phyloP scores from a whole-genome alignment of 1,284 basidiomycete species.

The Anthracocystis panici-leucophaei region DNA sequence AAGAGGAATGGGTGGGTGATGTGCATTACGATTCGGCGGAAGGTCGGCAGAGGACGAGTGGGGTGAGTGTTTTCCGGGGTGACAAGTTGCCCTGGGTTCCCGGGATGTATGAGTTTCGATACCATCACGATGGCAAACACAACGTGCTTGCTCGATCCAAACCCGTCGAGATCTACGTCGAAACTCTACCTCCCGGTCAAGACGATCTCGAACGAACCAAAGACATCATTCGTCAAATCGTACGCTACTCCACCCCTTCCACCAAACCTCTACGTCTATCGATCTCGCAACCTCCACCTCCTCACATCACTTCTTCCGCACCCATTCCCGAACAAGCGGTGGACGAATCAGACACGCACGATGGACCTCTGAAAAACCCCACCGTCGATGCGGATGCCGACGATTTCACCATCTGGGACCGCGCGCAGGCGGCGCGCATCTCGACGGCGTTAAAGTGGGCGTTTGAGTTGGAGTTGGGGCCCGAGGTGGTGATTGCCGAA shows the following conservation, averaged over 20 bases:
- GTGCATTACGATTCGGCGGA: conserved; percentile 62
- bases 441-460: conserved; percentile 80
- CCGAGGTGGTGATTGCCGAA: conserved; percentile 90
- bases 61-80: conserved; percentile 69
- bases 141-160: conserved; percentile 88
- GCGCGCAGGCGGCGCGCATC: conserved; percentile 87
- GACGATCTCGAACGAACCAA: conserved; percentile 72
- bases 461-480: conserved; percentile 87
- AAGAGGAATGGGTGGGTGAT: conserved; percentile 93
- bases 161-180: conserved; percentile 87
- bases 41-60: neutral
- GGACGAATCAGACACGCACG: too few relatives aligned
- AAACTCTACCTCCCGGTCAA: conserved; percentile 74
- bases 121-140: conserved; percentile 79
- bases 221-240: conserved; percentile 77
- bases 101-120: conserved; percentile 84
- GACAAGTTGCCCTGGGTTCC: conserved; percentile 80
- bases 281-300: conserved; percentile 13
- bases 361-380: neutral
- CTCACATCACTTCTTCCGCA: too few relatives aligned
- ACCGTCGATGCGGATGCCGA: conserved; percentile 76
- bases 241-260: conserved; percentile 71
- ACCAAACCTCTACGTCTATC: conserved; percentile 21
- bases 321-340: neutral
- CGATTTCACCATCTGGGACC: conserved; percentile 94